Conservation (phyloP, 129 eudicot genomes). For the Dittrichia graveolens region DNA sequence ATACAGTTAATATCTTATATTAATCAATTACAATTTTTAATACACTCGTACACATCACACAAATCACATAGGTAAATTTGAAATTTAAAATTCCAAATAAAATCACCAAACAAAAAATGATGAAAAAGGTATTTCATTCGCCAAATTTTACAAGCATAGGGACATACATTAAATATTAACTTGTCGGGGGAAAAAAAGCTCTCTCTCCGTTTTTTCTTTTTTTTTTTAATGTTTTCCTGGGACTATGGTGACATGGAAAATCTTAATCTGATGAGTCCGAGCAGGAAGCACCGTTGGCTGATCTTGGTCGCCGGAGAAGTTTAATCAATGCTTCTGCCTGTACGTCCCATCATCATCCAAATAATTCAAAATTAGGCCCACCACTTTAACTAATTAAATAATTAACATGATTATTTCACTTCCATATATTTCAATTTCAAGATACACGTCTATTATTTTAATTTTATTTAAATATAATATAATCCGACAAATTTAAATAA, state of each 20-base stretch:
- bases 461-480: background rate
- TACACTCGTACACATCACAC: too few species aligned
- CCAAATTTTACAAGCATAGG: conserved; percentile 25
- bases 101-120: background rate
- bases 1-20: too few species aligned
- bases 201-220: background rate
- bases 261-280: conserved; percentile 49
- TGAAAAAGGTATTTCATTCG: conserved; percentile 22
- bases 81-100: too few species aligned
- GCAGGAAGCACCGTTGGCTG: conserved; percentile 56
- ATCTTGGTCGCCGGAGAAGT: conserved; percentile 87
- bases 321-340: conserved; percentile 79
- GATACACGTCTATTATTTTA: too few species aligned
- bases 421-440: background rate
- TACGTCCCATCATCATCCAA: conserved; percentile 29
- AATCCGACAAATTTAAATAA: background rate
- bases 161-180: conserved; percentile 30
- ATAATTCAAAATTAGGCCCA: conserved; percentile 30
- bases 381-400: conserved; percentile 6
- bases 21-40: too few species aligned
- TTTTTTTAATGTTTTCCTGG: background rate
- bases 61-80: too few species aligned
- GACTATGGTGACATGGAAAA: conserved; percentile 20
- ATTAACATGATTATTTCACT: background rate
- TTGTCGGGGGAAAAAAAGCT: conserved; percentile 5